Percentiles rank a stretch among this genome's conserved stretches.
Conservation (phyloP, 352 stramenopile genomes). For the Phytophthora agathidicida region DNA sequence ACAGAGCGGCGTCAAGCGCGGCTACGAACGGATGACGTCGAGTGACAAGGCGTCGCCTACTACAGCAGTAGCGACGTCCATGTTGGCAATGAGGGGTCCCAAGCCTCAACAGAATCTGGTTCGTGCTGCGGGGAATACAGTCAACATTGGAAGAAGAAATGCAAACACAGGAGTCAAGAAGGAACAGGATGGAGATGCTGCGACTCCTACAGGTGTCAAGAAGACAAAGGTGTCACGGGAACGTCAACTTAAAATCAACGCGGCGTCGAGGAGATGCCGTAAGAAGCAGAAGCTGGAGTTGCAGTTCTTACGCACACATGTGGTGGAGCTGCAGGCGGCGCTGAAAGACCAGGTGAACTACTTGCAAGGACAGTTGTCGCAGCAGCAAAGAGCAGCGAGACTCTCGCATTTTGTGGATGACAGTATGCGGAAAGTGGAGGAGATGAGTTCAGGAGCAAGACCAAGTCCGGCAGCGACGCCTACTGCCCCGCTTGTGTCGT, state of each 20-base stretch:
- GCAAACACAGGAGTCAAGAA: conserved; percentile 27
- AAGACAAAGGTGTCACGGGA: conserved; percentile 88
- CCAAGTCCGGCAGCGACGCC: conserved; percentile 29
- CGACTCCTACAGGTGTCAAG: conserved; percentile 35
- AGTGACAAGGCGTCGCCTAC: conserved; percentile 49
- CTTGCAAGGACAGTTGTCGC: conserved; percentile 40
- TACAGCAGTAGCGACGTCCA: conserved; percentile 61
- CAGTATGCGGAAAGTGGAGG: conserved; percentile 75
- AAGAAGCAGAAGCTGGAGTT: conserved; percentile 90
- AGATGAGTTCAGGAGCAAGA: conserved; percentile 72
- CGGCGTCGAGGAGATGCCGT: conserved; percentile 76
- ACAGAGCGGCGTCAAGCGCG: conserved; percentile 54
- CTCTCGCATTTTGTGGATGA: conserved; percentile 72
- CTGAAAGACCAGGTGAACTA: conserved; percentile 73
- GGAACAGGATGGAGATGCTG: conserved; percentile 27
- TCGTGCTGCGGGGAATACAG: conserved; percentile 33
- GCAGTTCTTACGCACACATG: conserved; percentile 83
- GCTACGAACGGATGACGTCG: conserved; percentile 40
- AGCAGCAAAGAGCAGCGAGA: conserved; percentile 51
- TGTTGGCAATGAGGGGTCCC: conserved; percentile 68
- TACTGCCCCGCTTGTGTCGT: conserved; percentile 33
- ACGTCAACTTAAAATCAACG: conserved; percentile 90
- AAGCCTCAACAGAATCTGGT: conserved; percentile 34
- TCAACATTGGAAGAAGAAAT: conserved; percentile 31
- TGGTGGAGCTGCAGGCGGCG: conserved; percentile 77